Evolutionary conservation across 129 eudicot species (phyloP).

Genomic region (Flaveria linearis): DNA sequence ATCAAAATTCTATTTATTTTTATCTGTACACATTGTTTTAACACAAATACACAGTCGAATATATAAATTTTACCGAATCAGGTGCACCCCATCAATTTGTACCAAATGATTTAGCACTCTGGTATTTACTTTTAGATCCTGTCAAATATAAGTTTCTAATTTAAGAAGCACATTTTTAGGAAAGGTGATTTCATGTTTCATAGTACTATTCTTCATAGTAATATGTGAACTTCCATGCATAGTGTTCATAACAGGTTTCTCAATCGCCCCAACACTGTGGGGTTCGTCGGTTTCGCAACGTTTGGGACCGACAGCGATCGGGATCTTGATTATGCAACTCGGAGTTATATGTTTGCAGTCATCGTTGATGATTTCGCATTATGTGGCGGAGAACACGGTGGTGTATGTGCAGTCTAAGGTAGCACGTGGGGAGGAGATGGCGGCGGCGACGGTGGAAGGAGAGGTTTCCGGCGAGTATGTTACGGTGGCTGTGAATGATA

Average conservation of each 20-base stretch:
- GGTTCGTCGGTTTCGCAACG: not conserved
- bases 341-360: slow-evolving; percentile 35
- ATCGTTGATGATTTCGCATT: slow-evolving; percentile 16
- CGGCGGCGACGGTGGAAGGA: slow-evolving; percentile 38
- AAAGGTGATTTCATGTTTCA: no score
- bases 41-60: no score
- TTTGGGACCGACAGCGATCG: slow-evolving; percentile 4
- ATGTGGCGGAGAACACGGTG: slow-evolving; percentile 54
- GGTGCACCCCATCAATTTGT: no score
- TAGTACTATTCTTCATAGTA: no score
- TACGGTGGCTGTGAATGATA: slow-evolving; percentile 55
- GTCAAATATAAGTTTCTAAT: not conserved
- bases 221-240: not conserved
- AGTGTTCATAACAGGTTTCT: not conserved
- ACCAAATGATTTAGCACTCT: no score
- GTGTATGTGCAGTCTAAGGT: slow-evolving; percentile 70
- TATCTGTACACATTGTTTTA: no score
- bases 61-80: no score
- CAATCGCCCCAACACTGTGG: not conserved
- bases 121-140: no score
- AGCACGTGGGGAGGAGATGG: slow-evolving; percentile 48
- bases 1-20: no score
- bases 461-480: slow-evolving; percentile 61
- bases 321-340: slow-evolving; percentile 36
- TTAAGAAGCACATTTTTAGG: no score